Conservation (phyloP, 169 alveolate species). For the Eimeria necatrix region DNA sequence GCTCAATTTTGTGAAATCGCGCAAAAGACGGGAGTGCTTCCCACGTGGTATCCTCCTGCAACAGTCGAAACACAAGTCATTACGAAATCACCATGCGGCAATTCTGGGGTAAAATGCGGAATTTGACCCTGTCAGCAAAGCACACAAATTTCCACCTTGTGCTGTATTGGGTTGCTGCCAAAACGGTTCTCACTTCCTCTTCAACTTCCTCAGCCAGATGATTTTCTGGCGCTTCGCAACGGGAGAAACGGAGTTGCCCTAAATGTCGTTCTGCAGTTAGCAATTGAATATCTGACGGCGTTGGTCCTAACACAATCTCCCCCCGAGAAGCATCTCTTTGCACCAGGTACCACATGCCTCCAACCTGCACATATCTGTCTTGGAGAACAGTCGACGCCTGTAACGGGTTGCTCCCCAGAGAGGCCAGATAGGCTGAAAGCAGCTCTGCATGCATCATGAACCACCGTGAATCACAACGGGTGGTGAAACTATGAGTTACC, state of each 20-base stretch:
- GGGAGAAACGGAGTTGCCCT: background rate
- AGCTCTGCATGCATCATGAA: background rate
- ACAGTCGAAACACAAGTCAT: background rate
- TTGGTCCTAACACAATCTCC: background rate
- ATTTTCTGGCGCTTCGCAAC: background rate
- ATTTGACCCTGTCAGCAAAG: background rate
- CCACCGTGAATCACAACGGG: too few relatives aligned
- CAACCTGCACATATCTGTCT: background rate
- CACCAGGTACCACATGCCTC: background rate
- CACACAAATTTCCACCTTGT: background rate
- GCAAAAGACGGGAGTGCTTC: constrained; percentile 17
- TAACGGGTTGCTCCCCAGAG: background rate
- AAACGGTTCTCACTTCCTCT: background rate
- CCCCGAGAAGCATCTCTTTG: constrained; percentile 13
- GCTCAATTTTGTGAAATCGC: background rate
- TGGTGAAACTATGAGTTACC: too few relatives aligned
- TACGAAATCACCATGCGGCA: background rate
- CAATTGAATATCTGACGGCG: background rate
- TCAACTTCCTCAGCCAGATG: background rate
- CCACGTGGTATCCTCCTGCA: constrained; percentile 11
- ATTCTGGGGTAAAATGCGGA: background rate
- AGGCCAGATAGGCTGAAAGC: background rate
- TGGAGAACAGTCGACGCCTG: background rate
- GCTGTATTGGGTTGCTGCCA: background rate
- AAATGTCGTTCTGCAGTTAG: background rate